Conservation (phyloP, 1,284 basidiomycete species). For the Ustilago tritici region DNA sequence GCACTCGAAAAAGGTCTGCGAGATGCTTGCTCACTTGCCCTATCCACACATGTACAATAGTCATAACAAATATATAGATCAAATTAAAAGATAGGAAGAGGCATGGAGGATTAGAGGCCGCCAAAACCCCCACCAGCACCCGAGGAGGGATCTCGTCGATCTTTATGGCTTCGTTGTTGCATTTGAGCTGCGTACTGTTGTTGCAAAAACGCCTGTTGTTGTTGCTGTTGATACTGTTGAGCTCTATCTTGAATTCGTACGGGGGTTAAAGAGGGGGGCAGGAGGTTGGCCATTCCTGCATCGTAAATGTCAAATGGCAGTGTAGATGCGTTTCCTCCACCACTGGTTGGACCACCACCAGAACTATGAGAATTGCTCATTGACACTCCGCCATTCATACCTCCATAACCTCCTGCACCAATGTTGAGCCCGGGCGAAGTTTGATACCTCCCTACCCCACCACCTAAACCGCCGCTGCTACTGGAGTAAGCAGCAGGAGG, state of each 20-base stretch:
- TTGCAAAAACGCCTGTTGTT: conserved; percentile 31
- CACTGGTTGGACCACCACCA: conserved; percentile 3
- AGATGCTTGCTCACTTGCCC: conserved; percentile 24
- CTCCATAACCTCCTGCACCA: conserved; percentile 16
- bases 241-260: conserved; percentile 48
- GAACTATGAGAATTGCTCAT: conserved; percentile 20
- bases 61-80: neutral
- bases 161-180: conserved; percentile 13
- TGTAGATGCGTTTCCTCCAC: conserved; percentile 17
- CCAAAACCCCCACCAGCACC: conserved; percentile 24
- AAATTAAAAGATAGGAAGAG: neutral
- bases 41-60: conserved; percentile 7
- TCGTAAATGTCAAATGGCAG: conserved; percentile 60
- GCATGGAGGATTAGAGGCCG: conserved; percentile 10
- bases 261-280: conserved; percentile 42
- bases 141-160: conserved; percentile 13
- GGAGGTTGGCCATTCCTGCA: conserved; percentile 54
- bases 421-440: conserved; percentile 8
- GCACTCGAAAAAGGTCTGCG: conserved; percentile 48
- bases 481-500: conserved; percentile 44
- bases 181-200: conserved; percentile 23
- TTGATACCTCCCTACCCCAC: conserved; percentile 24
- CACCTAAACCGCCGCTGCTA: conserved; percentile 7
- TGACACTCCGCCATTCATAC: conserved; percentile 12
- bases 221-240: conserved; percentile 27